A percentile compares a stretch with the other conserved stretches of the same genome.
These are phyloP conservation scores for Penicillium occitanis DNA, from an alignment of 2,329 filamentous ascomycete genomes.

Conservation along the genomic window DNA sequence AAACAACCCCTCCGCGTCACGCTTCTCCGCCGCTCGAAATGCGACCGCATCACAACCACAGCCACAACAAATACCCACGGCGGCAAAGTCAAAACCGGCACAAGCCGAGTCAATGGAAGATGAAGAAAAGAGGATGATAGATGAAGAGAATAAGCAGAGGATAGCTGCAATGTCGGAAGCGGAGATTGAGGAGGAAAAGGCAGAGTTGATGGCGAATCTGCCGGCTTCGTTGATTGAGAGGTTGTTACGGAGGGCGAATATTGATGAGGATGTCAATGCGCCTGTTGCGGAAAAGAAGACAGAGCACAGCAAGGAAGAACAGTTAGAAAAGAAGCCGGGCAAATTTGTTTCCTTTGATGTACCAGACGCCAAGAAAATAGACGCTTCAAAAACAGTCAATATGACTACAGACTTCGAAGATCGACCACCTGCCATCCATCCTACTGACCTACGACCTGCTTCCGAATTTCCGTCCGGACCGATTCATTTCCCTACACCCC, in stretches of 20 bases:
- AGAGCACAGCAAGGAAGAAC: not conserved
- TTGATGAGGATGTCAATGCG: slow-evolving; percentile 56
- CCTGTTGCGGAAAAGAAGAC: not conserved
- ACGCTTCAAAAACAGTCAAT: not conserved
- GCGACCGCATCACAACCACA: not conserved
- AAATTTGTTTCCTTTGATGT: slow-evolving; percentile 36
- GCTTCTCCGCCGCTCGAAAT: slow-evolving; percentile 37
- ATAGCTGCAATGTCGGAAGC: slow-evolving; percentile 75
- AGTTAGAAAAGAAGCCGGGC: not conserved
- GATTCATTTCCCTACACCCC: slow-evolving; percentile 48
- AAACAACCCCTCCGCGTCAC: not conserved
- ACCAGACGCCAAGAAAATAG: not conserved
- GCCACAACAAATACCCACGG: not conserved
- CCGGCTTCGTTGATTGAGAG: slow-evolving; percentile 74
- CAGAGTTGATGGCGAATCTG: slow-evolving; percentile 75
- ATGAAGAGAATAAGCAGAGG: slow-evolving; percentile 74
- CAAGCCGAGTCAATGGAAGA: slow-evolving; percentile 6
- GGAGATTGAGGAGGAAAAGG: slow-evolving; percentile 77
- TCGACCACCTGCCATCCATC: slow-evolving; percentile 35
- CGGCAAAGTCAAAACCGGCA: not conserved
- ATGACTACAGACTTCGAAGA: slow-evolving; percentile 32
- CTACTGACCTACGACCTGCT: slow-evolving; percentile 42
- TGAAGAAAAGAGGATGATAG: slow-evolving; percentile 70
- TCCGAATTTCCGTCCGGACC: slow-evolving; percentile 37
- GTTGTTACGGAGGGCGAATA: slow-evolving; percentile 71